These are phyloP conservation scores for Nakazawaea wyomingensis DNA, from an alignment of 805 yeast genomes.

Conservation along the genomic window DNA sequence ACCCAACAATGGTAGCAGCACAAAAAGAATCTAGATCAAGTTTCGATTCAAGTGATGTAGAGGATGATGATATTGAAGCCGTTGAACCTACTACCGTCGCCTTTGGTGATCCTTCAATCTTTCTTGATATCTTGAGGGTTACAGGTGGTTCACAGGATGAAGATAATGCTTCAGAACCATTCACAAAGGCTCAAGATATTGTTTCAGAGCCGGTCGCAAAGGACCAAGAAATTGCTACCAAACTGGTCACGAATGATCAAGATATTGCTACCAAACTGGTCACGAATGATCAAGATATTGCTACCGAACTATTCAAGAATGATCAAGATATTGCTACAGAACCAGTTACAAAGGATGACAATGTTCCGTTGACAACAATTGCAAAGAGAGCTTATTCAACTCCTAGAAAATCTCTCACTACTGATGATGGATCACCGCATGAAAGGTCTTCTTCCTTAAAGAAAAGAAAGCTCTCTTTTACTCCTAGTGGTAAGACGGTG, in stretches of 20 bases:
- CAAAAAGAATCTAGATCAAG: neutral
- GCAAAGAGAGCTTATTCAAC: slow-evolving; percentile 5
- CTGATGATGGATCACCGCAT: slow-evolving; percentile 9
- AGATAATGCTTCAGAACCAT: too few species aligned
- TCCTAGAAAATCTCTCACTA: slow-evolving; percentile 6
- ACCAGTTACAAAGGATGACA: neutral
- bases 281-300: neutral
- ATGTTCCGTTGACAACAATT: too few species aligned
- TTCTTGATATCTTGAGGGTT: slow-evolving; percentile 9
- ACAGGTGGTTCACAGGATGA: slow-evolving; percentile 11
- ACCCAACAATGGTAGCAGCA: neutral
- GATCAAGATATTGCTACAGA: neutral
- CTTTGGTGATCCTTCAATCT: slow-evolving; percentile 11
- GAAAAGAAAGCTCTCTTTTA: slow-evolving; percentile 9
- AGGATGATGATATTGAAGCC: slow-evolving; percentile 16
- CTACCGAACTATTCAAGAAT: neutral
- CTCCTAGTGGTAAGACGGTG: neutral
- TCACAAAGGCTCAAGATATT: slow-evolving; percentile 4
- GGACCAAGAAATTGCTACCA: neutral
- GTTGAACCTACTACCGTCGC: slow-evolving; percentile 21
- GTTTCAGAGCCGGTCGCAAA: too few species aligned
- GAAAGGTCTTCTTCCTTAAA: slow-evolving; percentile 11
- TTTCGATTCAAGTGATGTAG: slow-evolving; percentile 10
- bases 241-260: neutral
- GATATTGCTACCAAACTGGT: neutral